These are phyloP conservation scores for Corynascus novoguineensis DNA, from an alignment of 495 filamentous ascomycete genomes.

Conservation along the genomic window DNA sequence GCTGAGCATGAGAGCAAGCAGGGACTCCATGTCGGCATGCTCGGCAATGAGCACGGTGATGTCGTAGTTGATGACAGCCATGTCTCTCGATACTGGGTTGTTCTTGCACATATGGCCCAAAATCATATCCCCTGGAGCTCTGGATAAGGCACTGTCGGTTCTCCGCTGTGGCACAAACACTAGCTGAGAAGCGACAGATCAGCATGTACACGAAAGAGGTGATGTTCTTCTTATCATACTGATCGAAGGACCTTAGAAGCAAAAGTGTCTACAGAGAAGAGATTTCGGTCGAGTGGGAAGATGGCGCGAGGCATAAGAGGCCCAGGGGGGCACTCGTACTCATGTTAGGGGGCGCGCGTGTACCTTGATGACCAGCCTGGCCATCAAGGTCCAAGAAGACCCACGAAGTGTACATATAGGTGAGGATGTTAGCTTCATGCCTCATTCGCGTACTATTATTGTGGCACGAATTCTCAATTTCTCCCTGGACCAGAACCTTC, in stretches of 20 bases:
- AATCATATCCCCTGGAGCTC: neutral
- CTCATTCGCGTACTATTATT: no score
- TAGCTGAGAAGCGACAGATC: no score
- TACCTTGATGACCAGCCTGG: slow-evolving; percentile 9
- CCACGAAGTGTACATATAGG: neutral
- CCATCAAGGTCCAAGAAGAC: slow-evolving; percentile 10
- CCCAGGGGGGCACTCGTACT: neutral
- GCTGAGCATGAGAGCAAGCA: slow-evolving; percentile 4
- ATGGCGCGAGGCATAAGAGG: neutral
- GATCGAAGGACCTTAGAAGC: neutral
- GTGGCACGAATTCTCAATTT: no score
- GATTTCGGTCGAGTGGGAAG: neutral
- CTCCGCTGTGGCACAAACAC: neutral
- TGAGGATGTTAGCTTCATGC: no score
- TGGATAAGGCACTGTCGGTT: neutral
- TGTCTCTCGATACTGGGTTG: neutral
- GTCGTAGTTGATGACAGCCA: slow-evolving; percentile 2
- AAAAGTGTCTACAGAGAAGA: neutral
- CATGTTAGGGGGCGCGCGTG: no score
- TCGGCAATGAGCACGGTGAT: slow-evolving; percentile 4
- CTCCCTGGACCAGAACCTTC: no score
- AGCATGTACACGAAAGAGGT: no score
- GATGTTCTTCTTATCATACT: no score
- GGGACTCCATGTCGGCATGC: slow-evolving; percentile 6
- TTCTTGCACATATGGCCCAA: no score